Evolutionary conservation across 148 eudicot species (phyloP).

Genomic region (Linanthus parryae): DNA sequence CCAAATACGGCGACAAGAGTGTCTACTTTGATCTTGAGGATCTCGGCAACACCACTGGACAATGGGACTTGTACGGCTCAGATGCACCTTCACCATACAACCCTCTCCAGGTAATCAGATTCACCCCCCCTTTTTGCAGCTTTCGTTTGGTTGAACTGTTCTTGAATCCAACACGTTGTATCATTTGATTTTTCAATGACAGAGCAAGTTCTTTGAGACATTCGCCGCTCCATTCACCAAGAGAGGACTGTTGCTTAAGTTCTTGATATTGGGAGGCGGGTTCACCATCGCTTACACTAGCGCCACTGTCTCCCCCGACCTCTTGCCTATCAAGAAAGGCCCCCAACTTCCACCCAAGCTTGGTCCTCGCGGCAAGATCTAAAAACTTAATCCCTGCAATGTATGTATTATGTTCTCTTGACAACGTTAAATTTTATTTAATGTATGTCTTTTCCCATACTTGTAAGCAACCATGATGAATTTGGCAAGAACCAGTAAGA

Average conservation of each 20-base stretch:
- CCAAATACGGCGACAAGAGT: constrained; percentile 96
- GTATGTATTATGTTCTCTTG: too few relatives aligned
- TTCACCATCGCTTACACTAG: constrained; percentile 73
- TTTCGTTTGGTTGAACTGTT: neutral
- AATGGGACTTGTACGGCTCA: constrained; percentile 97
- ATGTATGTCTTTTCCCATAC: too few relatives aligned
- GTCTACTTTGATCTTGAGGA: constrained; percentile 96
- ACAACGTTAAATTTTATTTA: too few relatives aligned
- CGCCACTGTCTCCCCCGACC: constrained; percentile 67
- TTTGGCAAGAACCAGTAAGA: too few relatives aligned
- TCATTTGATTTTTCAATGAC: constrained; percentile 13
- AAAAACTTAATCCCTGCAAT: constrained; percentile 13
- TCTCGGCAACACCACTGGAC: constrained; percentile 93
- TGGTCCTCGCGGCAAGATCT: constrained; percentile 92
- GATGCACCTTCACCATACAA: constrained; percentile 99
- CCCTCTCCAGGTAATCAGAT: constrained; percentile 63
- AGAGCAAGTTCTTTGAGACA: constrained; percentile 99
- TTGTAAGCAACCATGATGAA: too few relatives aligned
- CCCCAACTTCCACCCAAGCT: constrained; percentile 96
- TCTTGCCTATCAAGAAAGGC: constrained; percentile 83
- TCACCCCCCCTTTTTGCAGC: neutral
- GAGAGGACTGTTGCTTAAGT: constrained; percentile 94
- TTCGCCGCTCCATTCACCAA: constrained; percentile 99
- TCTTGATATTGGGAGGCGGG: constrained; percentile 92
- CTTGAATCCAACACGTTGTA: neutral